Base-by-base conservation (phyloP, 2,329 filamentous ascomycete genomes). In the Monosporascus sp. region DNA sequence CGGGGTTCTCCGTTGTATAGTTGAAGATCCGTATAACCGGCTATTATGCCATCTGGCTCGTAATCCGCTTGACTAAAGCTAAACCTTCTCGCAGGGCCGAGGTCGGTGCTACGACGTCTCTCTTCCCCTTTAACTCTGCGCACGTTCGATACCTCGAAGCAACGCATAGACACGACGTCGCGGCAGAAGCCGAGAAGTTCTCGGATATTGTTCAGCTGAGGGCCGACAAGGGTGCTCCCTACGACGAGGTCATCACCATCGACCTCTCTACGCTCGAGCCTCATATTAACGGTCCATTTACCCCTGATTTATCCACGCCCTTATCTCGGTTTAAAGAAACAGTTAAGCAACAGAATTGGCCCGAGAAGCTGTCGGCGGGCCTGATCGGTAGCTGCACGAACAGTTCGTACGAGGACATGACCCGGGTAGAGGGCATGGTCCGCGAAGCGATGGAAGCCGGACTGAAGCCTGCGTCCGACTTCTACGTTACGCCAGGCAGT, bases 401-500 rank as follows among this genome's bases (percentile, higher is more conserved):
- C 80, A 96, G 90, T 71, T 97, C 94, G 2, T 99, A 97, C 71
- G 88, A 97, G 74, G 94, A 99, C 70, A 99, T 99, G 94, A 95
- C 92, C 37, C 87, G 93, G 57, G 90, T 92, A 15, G 93, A 97
- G 74, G 85, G 91, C 67, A 83, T 99, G 53, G 90, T 97, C 54
- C 92, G 93, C 72, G 92, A 97, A 71, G 94, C 94, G 9, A 81
- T 86, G 50, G 85, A 86, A 55, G 94, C 91, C n/a, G 94, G 94
- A 17, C 78, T 99, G 55, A 89, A 91, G 75, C 91, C 94, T 40
- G 90, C 87, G 65, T 85, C 90, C 2, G 88, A 92, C 67, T 97
- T 99, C 74, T 97, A 96, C 74, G 89, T 99, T 67, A 97, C 94
- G 0, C 94, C 94, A 2, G 94, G 94, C 41, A 96, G 91, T 67